phyloP scores from a whole-genome alignment of 352 stramenopile species.

The Phytopythium montanum region DNA sequence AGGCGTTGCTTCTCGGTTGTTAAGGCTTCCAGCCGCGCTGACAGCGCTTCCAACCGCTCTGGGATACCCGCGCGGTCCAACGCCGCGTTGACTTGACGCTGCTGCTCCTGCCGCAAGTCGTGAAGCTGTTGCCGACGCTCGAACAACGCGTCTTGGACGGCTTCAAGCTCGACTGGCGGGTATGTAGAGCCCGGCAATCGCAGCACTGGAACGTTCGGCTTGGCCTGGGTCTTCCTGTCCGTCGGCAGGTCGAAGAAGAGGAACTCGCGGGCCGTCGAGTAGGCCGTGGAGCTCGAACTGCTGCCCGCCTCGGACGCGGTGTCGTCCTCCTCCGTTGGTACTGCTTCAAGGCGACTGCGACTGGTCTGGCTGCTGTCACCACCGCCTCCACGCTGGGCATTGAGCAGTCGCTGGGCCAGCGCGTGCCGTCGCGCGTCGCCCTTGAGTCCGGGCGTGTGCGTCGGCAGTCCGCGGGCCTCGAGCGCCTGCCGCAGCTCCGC shows the following conservation, averaged over 20 bases:
- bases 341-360: background rate
- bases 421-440: conserved; percentile 39
- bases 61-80: conserved; percentile 24
- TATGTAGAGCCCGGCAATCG: conserved; percentile 9
- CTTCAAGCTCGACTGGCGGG: conserved; percentile 6
- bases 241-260: conserved; percentile 33
- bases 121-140: conserved; percentile 28
- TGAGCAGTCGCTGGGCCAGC: conserved; percentile 37
- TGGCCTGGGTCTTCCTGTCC: background rate
- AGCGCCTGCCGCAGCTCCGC: conserved; percentile 33
- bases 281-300: conserved; percentile 26
- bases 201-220: conserved; percentile 4
- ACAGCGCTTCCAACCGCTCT: conserved; percentile 16
- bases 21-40: conserved; percentile 17
- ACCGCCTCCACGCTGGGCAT: conserved; percentile 5
- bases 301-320: conserved; percentile 25
- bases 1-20: conserved; percentile 31
- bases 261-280: conserved; percentile 38
- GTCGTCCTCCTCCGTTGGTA: conserved; percentile 14
- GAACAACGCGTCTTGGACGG: conserved; percentile 27
- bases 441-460: conserved; percentile 39
- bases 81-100: conserved; percentile 6
- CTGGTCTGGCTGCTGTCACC: background rate
- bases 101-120: conserved; percentile 19
- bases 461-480: conserved; percentile 27